phyloP scores from a whole-genome alignment of 1,284 basidiomycete genomes.

The Moesziomyces parantarcticus region DNA sequence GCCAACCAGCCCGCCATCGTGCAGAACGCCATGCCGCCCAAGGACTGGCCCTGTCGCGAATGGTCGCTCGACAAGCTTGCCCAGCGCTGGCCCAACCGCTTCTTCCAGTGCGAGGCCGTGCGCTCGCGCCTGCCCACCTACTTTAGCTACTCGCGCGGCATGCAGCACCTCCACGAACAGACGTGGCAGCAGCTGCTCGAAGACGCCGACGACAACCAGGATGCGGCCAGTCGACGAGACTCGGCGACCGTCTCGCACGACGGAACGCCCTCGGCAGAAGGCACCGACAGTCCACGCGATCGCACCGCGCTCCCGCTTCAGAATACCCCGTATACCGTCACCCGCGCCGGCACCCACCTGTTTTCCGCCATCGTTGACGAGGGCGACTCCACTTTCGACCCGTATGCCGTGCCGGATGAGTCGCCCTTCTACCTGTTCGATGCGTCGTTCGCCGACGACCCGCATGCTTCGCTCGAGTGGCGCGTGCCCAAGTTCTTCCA shows the following conservation, averaged over 20 bases:
- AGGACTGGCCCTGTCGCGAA: slow-evolving; percentile 54
- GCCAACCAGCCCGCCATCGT: slow-evolving; percentile 54
- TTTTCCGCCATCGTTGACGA: slow-evolving; percentile 29
- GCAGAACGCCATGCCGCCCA: slow-evolving; percentile 47
- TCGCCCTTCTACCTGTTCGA: slow-evolving; percentile 66
- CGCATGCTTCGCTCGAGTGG: slow-evolving; percentile 50
- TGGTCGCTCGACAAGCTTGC: slow-evolving; percentile 55
- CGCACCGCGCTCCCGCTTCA: slow-evolving; percentile 14
- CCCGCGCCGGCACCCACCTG: slow-evolving; percentile 13
- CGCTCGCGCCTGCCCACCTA: slow-evolving; percentile 46
- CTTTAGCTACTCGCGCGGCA: slow-evolving; percentile 53
- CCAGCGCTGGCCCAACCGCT: slow-evolving; percentile 43
- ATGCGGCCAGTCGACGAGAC: neutral
- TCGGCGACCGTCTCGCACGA: slow-evolving; percentile 5
- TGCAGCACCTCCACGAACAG: slow-evolving; percentile 45
- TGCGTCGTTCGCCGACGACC: slow-evolving; percentile 52
- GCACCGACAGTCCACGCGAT: slow-evolving; percentile 24
- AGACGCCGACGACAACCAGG: slow-evolving; percentile 9
- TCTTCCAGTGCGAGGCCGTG: slow-evolving; percentile 62
- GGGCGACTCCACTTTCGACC: slow-evolving; percentile 45
- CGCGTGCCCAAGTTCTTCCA: slow-evolving; percentile 54
- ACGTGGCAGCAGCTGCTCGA: slow-evolving; percentile 34
- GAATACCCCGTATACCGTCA: slow-evolving; percentile 22
- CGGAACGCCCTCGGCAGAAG: slow-evolving; percentile 19
- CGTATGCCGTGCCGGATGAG: slow-evolving; percentile 58